These are phyloP conservation scores for Mucor piriformis DNA, from an alignment of 371 early-diverging fungal species.

Conservation along the genomic window DNA sequence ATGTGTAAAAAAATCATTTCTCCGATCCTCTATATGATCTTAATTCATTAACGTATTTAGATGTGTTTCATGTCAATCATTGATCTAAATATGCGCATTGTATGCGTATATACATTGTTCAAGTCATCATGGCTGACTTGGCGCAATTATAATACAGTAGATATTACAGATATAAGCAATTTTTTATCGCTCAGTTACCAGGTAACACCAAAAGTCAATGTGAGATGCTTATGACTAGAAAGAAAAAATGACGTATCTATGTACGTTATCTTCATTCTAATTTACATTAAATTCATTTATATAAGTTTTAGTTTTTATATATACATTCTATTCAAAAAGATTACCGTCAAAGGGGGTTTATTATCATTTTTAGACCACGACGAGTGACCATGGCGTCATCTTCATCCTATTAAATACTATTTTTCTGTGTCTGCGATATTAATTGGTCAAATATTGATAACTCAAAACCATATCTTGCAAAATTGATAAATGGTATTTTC, in stretches of 20 bases:
- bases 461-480: no score
- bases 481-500: no score
- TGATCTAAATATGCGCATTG: neutral
- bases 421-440: no score
- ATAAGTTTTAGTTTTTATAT: neutral
- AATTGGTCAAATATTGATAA: no score
- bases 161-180: neutral
- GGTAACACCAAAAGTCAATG: constrained; percentile 8
- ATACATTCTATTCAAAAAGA: neutral
- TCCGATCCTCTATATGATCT: neutral
- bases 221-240: constrained; percentile 11
- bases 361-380: neutral
- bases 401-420: neutral
- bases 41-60: neutral
- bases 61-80: neutral
- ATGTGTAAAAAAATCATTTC: neutral
- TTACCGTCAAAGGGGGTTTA: neutral
- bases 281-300: neutral
- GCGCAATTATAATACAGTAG: neutral
- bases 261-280: neutral
- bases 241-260: neutral
- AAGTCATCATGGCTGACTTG: neutral
- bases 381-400: neutral
- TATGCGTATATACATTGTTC: no score
- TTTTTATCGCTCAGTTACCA: neutral